Percentiles rank a stretch among this genome's conserved stretches.
Conservation (phyloP, 257 asterid species). For the Solanum tarijense region DNA sequence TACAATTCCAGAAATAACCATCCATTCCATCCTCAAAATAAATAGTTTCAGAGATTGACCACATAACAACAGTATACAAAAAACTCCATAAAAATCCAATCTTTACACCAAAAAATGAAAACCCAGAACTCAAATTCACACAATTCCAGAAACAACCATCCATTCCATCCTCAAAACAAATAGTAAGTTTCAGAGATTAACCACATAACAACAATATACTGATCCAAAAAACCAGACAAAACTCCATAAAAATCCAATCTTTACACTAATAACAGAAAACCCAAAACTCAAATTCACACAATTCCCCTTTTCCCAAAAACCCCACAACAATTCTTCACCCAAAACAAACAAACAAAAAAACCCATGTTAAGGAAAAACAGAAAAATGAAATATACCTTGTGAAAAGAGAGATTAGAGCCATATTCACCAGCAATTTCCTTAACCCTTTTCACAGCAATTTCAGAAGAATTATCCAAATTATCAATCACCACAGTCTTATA, state of each 20-base stretch:
- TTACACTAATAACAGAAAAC: background rate
- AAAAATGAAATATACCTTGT: slow-evolving; percentile 34
- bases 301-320: background rate
- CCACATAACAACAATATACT: background rate
- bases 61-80: background rate
- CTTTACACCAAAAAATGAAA: background rate
- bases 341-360: background rate
- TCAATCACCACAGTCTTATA: slow-evolving; percentile 69
- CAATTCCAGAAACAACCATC: background rate
- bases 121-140: background rate
- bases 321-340: background rate
- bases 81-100: background rate
- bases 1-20: background rate
- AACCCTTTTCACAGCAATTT: slow-evolving; percentile 52
- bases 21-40: background rate
- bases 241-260: slow-evolving; percentile 1
- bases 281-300: background rate
- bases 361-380: background rate
- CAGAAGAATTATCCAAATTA: slow-evolving; percentile 86
- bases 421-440: slow-evolving; percentile 56
- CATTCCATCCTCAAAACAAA: background rate
- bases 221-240: background rate
- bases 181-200: background rate
- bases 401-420: slow-evolving; percentile 58
- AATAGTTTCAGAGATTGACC: background rate